Percentiles rank a stretch among this genome's conserved stretches.
phyloP scores from a whole-genome alignment of 225 moss, liverwort and hornwort species.

The Sphagnum contortum region DNA sequence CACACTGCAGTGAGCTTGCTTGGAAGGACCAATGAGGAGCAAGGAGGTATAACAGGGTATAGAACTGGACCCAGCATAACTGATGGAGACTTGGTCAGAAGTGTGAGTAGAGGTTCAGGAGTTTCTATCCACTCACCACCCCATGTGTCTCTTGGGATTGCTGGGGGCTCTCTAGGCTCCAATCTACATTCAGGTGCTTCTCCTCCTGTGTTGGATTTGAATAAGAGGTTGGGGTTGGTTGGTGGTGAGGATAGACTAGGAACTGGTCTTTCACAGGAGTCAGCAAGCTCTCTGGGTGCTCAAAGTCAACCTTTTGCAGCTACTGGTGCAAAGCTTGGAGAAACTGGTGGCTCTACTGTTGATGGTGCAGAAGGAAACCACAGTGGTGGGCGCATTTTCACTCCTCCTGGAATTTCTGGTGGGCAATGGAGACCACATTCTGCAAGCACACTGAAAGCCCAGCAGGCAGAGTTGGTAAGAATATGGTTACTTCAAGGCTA shows the following conservation, averaged over 20 bases:
- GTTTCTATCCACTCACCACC: conserved; percentile 46
- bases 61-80: conserved; percentile 42
- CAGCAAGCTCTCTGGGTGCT: conserved; percentile 61
- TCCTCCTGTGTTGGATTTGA: conserved; percentile 49
- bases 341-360: conserved; percentile 34
- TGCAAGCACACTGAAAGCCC: conserved; percentile 48
- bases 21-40: conserved; percentile 73
- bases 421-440: conserved; percentile 91
- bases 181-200: conserved; percentile 7
- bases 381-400: conserved; percentile 50
- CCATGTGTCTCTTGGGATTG: conserved; percentile 23
- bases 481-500: neutral
- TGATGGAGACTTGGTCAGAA: conserved; percentile 18
- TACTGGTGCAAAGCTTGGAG: conserved; percentile 56
- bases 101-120: conserved; percentile 11
- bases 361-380: conserved; percentile 14
- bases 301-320: conserved; percentile 55
- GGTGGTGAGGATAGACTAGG: conserved; percentile 63
- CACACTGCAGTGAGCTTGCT: conserved; percentile 24
- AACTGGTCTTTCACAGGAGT: conserved; percentile 68
- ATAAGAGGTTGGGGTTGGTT: conserved; percentile 59
- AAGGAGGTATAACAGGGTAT: conserved; percentile 36
- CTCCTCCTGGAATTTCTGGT: conserved; percentile 69
- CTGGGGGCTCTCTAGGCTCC: conserved; percentile 14
- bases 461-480: conserved; percentile 51